Evolutionary conservation across 257 asterid genomes (phyloP).

Genomic region (Solanum okadae): DNA sequence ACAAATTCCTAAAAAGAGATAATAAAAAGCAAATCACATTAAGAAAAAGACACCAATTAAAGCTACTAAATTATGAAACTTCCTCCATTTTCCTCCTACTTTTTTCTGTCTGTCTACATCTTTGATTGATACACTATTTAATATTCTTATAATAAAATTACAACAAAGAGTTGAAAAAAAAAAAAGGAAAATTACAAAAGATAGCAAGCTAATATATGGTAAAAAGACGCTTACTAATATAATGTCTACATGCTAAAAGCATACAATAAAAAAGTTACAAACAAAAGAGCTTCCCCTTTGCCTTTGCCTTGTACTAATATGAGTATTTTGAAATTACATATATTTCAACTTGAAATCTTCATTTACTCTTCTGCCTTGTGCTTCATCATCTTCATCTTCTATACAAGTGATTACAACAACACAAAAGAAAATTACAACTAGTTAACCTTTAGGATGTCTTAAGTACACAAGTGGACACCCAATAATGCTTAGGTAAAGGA

Average conservation of each 20-base stretch:
- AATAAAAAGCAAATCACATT: neutral
- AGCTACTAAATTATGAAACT: neutral
- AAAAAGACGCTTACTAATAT: neutral
- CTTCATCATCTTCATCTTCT: neutral
- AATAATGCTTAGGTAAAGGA: neutral
- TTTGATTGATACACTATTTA: neutral
- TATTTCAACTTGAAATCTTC: neutral
- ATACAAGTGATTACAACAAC: neutral
- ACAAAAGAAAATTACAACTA: neutral
- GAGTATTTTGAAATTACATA: neutral
- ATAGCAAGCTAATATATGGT: neutral
- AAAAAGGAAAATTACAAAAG: neutral
- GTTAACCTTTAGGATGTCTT: neutral
- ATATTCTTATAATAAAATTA: neutral
- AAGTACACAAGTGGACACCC: neutral
- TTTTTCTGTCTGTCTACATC: neutral
- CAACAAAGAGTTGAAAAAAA: neutral
- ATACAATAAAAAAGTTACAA: neutral
- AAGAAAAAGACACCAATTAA: neutral
- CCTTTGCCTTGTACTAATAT: neutral
- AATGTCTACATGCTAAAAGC: neutral
- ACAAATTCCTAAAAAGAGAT: slow-evolving; percentile 2
- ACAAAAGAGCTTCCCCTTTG: neutral
- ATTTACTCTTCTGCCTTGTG: neutral
- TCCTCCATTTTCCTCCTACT: neutral